Base-by-base conservation (phyloP, 352 stramenopile genomes). In the Phytophthora crassamura region DNA sequence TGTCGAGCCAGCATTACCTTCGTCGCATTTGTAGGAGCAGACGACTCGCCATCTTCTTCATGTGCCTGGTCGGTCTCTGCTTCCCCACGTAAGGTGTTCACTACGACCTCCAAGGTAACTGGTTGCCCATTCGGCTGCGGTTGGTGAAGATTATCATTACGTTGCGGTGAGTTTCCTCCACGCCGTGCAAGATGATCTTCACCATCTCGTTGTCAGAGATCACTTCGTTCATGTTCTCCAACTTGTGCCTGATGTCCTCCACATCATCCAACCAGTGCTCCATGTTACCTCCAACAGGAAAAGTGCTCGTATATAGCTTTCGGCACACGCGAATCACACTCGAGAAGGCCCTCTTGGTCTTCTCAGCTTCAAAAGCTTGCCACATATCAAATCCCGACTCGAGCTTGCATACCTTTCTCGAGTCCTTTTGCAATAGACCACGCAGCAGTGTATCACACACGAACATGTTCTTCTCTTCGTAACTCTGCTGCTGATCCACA, bases 331-430 rank as follows among this genome's bases (percentile, higher is more conserved):
- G 33, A 16, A 62, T 47, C 5, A 45, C 22, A 47, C 22, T 42
- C 5, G 40, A 39, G 8, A 20, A 60, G 7, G 15, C 33, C 9
- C 54, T 22, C 43, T 53, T 52, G 1, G 42, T 53, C 34, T 62
- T 62, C 6, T 62, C 42, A 9, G 28, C 2, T n/a, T 62, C 54
- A 14, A 62, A 62, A 5, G 54, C 33, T 12, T 18, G 6, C 54
- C 54, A 62, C 33, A 61, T 47, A 4, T 61, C 53, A 18, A 25
- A n/a, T n/a, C n/a, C n/a, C n/a, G n/a, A n/a, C n/a, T n/a, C n/a
- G n/a, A n/a, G n/a, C n/a, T n/a, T n/a, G n/a, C n/a, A n/a, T n/a
- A n/a, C n/a, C n/a, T n/a, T n/a, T 22, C 36, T 38, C 7, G 54
- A 22, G 20, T 54, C 54, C 15, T 62, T 53, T 3, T 33, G 5